Conservation (phyloP, 1,284 basidiomycete genomes). For the Entoloma clypeatum region DNA sequence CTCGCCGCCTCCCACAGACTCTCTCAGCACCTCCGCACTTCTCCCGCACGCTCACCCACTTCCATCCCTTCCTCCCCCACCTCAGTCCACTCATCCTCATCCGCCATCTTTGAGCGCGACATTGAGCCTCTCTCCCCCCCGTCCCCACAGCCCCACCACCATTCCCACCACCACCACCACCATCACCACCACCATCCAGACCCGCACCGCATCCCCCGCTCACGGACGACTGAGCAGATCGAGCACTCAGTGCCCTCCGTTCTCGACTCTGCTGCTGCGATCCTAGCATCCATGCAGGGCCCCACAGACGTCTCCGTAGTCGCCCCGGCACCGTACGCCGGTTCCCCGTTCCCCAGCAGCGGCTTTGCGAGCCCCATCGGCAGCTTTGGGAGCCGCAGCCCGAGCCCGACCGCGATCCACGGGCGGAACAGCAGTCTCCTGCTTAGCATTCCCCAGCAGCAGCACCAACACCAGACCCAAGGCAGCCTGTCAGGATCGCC, state of each 20-base stretch:
- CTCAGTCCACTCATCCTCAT: slow-evolving; percentile 72
- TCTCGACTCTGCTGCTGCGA: slow-evolving; percentile 66
- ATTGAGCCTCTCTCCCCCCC: slow-evolving; percentile 63
- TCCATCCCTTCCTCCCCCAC: no score
- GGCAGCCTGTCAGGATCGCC: slow-evolving; percentile 14
- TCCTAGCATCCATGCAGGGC: slow-evolving; percentile 50
- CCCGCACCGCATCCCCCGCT: slow-evolving; percentile 68
- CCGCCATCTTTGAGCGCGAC: slow-evolving; percentile 79
- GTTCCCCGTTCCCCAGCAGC: slow-evolving; percentile 37
- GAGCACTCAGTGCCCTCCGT: slow-evolving; percentile 74
- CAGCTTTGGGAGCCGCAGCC: slow-evolving; percentile 59
- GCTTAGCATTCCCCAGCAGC: slow-evolving; percentile 38
- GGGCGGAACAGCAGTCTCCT: slow-evolving; percentile 36
- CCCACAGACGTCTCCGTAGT: slow-evolving; percentile 48
- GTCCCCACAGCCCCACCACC: slow-evolving; percentile 38
- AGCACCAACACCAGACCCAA: slow-evolving; percentile 12
- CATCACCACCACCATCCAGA: slow-evolving; percentile 44
- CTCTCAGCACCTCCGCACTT: slow-evolving; percentile 40
- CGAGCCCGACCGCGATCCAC: slow-evolving; percentile 37
- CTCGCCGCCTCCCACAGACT: slow-evolving; percentile 17
- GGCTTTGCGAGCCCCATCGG: slow-evolving; percentile 65
- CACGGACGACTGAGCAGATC: slow-evolving; percentile 64
- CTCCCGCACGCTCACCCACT: slow-evolving; percentile 32
- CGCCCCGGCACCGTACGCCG: slow-evolving; percentile 38
- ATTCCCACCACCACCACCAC: no score